Evolutionary conservation across 352 stramenopile genomes (phyloP), one percentile per base, ranked within the genome.

Genomic region (Globisporangium viniferum): DNA sequence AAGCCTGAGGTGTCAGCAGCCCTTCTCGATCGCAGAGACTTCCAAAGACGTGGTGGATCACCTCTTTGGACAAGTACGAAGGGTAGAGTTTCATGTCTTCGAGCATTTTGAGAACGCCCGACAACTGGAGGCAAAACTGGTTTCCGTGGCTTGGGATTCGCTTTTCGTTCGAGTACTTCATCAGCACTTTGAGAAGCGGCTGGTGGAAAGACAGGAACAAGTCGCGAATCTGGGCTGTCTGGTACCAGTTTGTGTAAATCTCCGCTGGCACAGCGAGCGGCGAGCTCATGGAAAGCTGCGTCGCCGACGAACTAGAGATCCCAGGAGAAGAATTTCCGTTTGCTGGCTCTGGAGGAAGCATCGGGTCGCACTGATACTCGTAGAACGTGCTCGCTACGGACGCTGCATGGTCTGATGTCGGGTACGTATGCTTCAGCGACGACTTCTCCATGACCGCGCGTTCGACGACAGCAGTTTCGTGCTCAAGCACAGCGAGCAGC

Each of bases 391-490:
- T 72, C 12, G 69, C 51, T 20, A 64, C 65, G 5, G 33, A 66
- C 48, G 59, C 69, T 41, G 39, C 60, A 59, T 49, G 61, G 20
- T 82, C 79, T 1, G 73, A 78, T 18, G 71, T 35, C 20, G 78
- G 73, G 54, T 91, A 92, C 24, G 82, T 79, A 68, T 90, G 81
- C 56, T 91, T 92, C 24, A 91, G 73, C 22, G 81, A 88, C n/a
- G 82, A 69, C 59, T 93, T 91, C 58, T 92, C 85, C 81, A 92
- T 87, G n/a, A 93, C 81, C 0, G 85, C 84, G 5, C 83, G 76
- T 54, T 93, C 85, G 22, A 92, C 85, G 12, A 93, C 85, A 20
- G 83, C 85, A 8, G 85, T 93, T 63, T 93, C 85, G 46, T 93
- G 83, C 64, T 93, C 85, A 14, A 93, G 68, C 15, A 93, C 73